Evolutionary conservation across 176 grass and related monocot genomes (phyloP).

Genomic region (Phoenix roebelenii): DNA sequence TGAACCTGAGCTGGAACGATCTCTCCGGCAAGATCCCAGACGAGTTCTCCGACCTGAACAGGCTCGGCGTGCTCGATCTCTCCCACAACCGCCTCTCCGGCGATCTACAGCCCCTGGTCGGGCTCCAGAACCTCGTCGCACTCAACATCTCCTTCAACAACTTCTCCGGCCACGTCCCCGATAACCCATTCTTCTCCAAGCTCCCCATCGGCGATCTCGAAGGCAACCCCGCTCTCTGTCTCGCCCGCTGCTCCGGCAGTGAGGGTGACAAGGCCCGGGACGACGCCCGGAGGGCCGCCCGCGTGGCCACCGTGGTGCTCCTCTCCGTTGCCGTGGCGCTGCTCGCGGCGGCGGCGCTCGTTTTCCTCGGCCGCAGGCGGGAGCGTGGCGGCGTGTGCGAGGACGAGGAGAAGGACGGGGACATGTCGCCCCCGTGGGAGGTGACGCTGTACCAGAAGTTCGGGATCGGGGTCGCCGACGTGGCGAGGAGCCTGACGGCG

Average conservation of each 20-base stretch:
- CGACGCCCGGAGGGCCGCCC: conserved; percentile 22
- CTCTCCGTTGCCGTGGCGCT: conserved; percentile 41
- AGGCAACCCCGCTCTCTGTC: conserved; percentile 60
- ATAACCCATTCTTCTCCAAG: conserved; percentile 69
- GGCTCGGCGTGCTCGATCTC: conserved; percentile 43
- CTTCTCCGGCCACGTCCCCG: conserved; percentile 47
- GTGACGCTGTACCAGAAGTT: conserved; percentile 96
- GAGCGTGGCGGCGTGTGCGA: conserved; percentile 1
- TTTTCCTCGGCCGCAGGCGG: conserved; percentile 4
- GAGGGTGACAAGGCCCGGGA: conserved; percentile 9
- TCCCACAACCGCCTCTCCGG: conserved; percentile 57
- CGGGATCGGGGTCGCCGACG: conserved; percentile 69
- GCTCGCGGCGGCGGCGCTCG: conserved; percentile 16
- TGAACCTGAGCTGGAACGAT: conserved; percentile 71
- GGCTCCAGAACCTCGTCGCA: conserved; percentile 44
- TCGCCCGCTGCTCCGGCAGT: conserved; percentile 45
- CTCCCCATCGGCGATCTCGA: conserved; percentile 61
- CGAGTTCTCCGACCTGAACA: conserved; percentile 36
- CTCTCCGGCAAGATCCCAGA: conserved; percentile 45
- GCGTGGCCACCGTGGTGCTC: conserved; percentile 37
- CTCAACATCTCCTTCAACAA: conserved; percentile 65
- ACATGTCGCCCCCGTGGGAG: conserved; percentile 79
- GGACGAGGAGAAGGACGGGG: conserved; percentile 55
- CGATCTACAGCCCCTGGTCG: conserved; percentile 41
- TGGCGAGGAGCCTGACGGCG: conserved; percentile 50